Conservation (phyloP, 495 filamentous ascomycete genomes). For the Aspergillus conjunctus region DNA sequence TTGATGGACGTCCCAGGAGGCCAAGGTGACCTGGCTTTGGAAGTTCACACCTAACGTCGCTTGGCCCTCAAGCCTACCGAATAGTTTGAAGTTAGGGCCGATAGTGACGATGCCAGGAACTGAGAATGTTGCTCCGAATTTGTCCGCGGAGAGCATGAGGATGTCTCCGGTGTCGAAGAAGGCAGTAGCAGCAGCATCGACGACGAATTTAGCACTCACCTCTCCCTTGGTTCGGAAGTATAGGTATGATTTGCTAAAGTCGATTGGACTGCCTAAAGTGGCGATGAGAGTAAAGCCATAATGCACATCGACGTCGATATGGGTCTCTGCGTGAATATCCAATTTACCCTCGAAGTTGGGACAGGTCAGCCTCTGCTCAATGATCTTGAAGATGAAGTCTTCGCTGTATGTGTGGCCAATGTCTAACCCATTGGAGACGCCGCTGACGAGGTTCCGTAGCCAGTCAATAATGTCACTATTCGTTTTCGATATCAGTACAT, state of each 20-base stretch:
- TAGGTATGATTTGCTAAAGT: slow-evolving; percentile 12
- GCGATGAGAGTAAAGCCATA: slow-evolving; percentile 13
- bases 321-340: slow-evolving; percentile 13
- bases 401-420: slow-evolving; percentile 9
- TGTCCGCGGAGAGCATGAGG: slow-evolving; percentile 16
- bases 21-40: slow-evolving; percentile 9
- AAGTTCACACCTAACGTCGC: slow-evolving; percentile 12
- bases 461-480: slow-evolving; percentile 6
- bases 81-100: slow-evolving; percentile 14
- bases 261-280: slow-evolving; percentile 8
- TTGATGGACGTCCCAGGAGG: slow-evolving; percentile 11
- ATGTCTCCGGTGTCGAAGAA: slow-evolving; percentile 10
- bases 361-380: slow-evolving; percentile 13
- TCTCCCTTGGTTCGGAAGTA: slow-evolving; percentile 17
- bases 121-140: slow-evolving; percentile 14
- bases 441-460: not conserved
- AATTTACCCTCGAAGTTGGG: slow-evolving; percentile 10
- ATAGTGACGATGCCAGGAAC: slow-evolving; percentile 17
- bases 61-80: slow-evolving; percentile 8
- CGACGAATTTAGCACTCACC: slow-evolving; percentile 8
- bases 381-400: slow-evolving; percentile 9
- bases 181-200: slow-evolving; percentile 8
- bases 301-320: slow-evolving; percentile 12
- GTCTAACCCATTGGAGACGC: slow-evolving; percentile 6
- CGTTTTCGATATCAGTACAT: not conserved